Percentiles rank a stretch among this genome's conserved stretches.
phyloP scores from a whole-genome alignment of 2,329 filamentous ascomycete genomes.

The Zarea fungicola region DNA sequence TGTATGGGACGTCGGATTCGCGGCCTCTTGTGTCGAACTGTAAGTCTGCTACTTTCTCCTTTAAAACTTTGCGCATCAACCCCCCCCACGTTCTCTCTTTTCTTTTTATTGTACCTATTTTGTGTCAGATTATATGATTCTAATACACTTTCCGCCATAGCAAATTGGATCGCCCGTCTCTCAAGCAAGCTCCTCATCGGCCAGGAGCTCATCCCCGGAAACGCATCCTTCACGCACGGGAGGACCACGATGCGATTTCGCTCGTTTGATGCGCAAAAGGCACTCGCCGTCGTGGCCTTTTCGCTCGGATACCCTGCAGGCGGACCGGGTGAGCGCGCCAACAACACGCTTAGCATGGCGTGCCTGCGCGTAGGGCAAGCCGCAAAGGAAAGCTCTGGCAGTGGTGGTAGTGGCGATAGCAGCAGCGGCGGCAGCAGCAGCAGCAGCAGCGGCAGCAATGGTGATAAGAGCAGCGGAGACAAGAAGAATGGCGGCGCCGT shows the following conservation, averaged over 20 bases:
- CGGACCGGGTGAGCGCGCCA: not conserved
- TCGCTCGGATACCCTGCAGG: not conserved
- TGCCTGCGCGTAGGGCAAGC: not conserved
- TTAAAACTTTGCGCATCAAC: too few relatives aligned
- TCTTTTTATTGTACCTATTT: too few relatives aligned
- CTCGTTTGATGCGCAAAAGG: not conserved
- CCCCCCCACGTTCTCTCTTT: too few relatives aligned
- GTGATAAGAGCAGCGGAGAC: not conserved
- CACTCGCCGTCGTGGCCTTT: not conserved
- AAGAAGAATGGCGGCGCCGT: too few relatives aligned
- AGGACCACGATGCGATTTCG: constrained; percentile 4
- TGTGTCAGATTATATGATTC: too few relatives aligned
- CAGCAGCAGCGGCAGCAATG: not conserved
- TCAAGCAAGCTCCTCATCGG: not conserved
- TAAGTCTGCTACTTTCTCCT: not conserved
- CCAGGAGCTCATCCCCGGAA: not conserved
- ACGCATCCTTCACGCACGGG: constrained; percentile 3
- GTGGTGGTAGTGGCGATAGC: not conserved
- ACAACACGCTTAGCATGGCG: constrained; percentile 5
- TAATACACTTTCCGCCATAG: too few relatives aligned
- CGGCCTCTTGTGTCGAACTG: not conserved
- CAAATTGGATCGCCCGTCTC: not conserved
- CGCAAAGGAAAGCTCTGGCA: not conserved
- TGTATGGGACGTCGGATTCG: constrained; percentile 1
- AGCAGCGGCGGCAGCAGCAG: not conserved